Evolutionary conservation across 257 asterid species (phyloP).

Genomic region (Salvia hispanica): DNA sequence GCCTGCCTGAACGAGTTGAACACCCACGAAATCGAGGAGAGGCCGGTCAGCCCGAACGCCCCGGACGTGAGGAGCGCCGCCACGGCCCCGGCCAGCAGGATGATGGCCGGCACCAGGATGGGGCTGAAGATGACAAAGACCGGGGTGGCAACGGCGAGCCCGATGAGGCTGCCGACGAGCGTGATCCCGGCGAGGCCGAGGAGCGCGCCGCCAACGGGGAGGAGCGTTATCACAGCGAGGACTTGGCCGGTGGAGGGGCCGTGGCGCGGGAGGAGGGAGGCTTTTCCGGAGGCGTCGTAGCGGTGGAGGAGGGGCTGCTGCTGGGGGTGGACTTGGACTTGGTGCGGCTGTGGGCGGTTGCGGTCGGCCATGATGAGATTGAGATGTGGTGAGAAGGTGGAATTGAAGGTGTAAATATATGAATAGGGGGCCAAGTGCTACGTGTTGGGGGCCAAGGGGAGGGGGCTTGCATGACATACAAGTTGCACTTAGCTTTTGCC

Average conservation of each 20-base stretch:
- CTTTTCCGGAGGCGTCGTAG: constrained; percentile 34
- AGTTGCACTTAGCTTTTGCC: constrained; percentile 46
- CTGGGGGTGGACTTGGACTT: constrained; percentile 53
- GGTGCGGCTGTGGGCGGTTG: constrained; percentile 60
- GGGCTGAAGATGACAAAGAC: constrained; percentile 78
- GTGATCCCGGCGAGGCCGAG: constrained; percentile 68
- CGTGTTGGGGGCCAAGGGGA: constrained; percentile 56
- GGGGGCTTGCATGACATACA: constrained; percentile 65
- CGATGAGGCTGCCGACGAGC: constrained; percentile 59
- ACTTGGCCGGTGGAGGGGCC: constrained; percentile 67
- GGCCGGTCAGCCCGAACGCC: constrained; percentile 78
- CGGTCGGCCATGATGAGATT: constrained; percentile 50
- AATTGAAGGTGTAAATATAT: constrained; percentile 18
- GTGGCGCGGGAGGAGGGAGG: constrained; percentile 39
- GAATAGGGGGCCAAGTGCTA: constrained; percentile 41
- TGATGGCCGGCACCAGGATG: constrained; percentile 67
- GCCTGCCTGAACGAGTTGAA: constrained; percentile 55
- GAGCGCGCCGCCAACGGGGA: constrained; percentile 65
- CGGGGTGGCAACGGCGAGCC: constrained; percentile 68
- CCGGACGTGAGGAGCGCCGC: constrained; percentile 73
- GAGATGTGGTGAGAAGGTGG: constrained; percentile 14
- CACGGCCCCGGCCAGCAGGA: constrained; percentile 55
- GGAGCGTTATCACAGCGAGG: constrained; percentile 62
- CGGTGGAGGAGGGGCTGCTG: constrained; percentile 36
- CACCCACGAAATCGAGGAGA: constrained; percentile 76